phyloP scores from a whole-genome alignment of 176 grass and related monocot genomes.

The Carex cristatella region DNA sequence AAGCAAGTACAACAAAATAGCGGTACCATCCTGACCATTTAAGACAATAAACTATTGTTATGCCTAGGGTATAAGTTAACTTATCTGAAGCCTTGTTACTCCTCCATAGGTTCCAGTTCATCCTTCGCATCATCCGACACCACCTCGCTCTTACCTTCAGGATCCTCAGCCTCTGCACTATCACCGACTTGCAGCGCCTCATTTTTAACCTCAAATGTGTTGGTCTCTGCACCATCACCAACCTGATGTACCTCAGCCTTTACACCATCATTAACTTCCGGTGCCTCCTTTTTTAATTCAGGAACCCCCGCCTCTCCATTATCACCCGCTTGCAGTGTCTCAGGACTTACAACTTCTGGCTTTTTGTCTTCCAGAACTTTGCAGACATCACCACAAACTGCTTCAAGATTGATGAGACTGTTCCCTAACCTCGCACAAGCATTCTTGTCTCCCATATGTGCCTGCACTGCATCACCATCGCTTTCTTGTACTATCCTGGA shows the following conservation, averaged over 20 bases:
- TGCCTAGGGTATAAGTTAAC: not conserved
- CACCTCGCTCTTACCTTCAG: not conserved
- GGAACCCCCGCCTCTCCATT: not conserved
- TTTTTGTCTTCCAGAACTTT: constrained; percentile 34
- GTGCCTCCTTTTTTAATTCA: not conserved
- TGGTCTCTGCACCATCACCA: not conserved
- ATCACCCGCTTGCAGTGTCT: constrained; percentile 1
- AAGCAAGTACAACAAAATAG: not conserved
- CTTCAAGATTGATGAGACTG: constrained; percentile 50
- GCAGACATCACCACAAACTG: constrained; percentile 36
- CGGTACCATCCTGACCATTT: not conserved
- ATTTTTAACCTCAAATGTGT: not conserved
- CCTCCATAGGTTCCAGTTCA: not conserved
- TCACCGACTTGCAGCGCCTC: not conserved
- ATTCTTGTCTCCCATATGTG: constrained; percentile 49
- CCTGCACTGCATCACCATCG: constrained; percentile 39
- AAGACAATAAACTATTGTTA: not conserved
- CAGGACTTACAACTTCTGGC: constrained; percentile 3
- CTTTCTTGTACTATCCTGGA: constrained; percentile 63
- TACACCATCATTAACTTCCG: not conserved
- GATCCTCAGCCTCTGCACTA: not conserved
- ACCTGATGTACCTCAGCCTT: not conserved
- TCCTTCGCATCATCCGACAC: not conserved
- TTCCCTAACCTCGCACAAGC: constrained; percentile 44
- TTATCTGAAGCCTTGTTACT: not conserved